Base-by-base conservation (phyloP, 352 stramenopile species). In the Phytopythium litorale region DNA sequence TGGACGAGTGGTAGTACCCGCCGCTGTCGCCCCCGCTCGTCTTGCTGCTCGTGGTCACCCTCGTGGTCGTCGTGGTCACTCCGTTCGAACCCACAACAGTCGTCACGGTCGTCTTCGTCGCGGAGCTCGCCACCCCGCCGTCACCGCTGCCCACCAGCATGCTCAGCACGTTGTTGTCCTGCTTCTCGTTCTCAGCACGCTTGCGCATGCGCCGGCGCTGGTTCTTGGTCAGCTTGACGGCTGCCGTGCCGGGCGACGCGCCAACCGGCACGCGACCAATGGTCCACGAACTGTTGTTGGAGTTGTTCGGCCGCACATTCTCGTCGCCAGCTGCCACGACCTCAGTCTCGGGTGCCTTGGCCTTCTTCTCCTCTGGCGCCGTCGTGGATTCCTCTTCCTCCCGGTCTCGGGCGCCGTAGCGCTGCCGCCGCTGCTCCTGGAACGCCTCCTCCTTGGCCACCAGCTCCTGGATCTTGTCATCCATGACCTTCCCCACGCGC, bases 141-240 rank as follows among this genome's bases (percentile, higher is more conserved):
- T 66, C 68, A 32, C 53, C 56, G 7, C 45, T 56, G 42, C 73
- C 78, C 28, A 89, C 68, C 45, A 89, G 63, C 78, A 88, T 85
- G 12, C 75, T 84, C 57, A 89, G 58, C 23, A 88, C 81, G 53
- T 88, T 77, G 42, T 69, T 74, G 35, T 60, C 42, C 54, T 72
- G 71, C 56, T 89, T 76, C 61, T 93, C 81, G 32, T 90, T 91
- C 63, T 93, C 81, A 19, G 81, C 81, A 30, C 84, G 84, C 64
- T 91, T 90, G 61, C 84, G 81, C 75, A 90, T 76, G 19, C 84
- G 84, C 8, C 82, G 84, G 42, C 84, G 81, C 71, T 90, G 80
- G 67, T 91, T 93, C 73, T 93, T 93, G 48, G 73, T 87, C 28
- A 93, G 68, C 56, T 89, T 91, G 19, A 62, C 49, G 21, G 72